Evolutionary conservation across 352 stramenopile species (phyloP).

Genomic region (Globisporangium iwayamae): DNA sequence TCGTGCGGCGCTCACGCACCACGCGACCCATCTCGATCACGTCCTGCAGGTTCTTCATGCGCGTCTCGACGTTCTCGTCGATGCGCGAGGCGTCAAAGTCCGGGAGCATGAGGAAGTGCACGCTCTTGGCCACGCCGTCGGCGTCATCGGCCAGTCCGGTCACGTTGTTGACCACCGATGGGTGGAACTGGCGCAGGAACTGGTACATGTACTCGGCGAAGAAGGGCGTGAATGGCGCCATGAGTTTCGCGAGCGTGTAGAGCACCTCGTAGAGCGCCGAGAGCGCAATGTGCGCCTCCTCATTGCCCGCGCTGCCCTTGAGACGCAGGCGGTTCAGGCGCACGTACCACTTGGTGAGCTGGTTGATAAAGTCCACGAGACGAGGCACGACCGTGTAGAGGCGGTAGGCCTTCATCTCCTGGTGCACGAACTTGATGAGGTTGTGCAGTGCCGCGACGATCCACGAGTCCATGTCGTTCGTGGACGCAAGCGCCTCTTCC

Average conservation of each 20-base stretch:
- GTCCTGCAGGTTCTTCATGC: slow-evolving; percentile 95
- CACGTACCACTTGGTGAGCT: slow-evolving; percentile 99
- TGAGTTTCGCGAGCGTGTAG: slow-evolving; percentile 92
- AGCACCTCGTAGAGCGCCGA: slow-evolving; percentile 99
- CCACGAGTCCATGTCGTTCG: slow-evolving; percentile 99
- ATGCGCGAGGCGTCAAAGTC: slow-evolving; percentile 90
- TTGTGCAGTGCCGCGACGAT: slow-evolving; percentile 97
- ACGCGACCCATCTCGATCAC: slow-evolving; percentile 97
- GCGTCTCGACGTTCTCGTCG: slow-evolving; percentile 91
- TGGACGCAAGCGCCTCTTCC: slow-evolving; percentile 85
- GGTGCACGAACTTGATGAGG: slow-evolving; percentile 97
- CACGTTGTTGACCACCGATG: slow-evolving; percentile 64
- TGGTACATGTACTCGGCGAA: slow-evolving; percentile 99
- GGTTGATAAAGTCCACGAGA: slow-evolving; percentile 97
- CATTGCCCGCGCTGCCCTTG: slow-evolving; percentile 93
- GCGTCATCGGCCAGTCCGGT: slow-evolving; percentile 75
- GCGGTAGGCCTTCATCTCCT: slow-evolving; percentile 98
- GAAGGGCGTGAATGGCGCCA: slow-evolving; percentile 99
- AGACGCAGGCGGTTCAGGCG: slow-evolving; percentile 97
- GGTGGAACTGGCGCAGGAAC: slow-evolving; percentile 96
- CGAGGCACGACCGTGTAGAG: slow-evolving; percentile 99
- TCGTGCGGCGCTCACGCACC: slow-evolving; percentile 95
- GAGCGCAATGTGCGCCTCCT: slow-evolving; percentile 76
- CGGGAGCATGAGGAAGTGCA: slow-evolving; percentile 96
- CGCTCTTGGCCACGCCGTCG: slow-evolving; percentile 90